phyloP scores from a whole-genome alignment of 352 stramenopile genomes.

The Saprolegnia diclina region DNA sequence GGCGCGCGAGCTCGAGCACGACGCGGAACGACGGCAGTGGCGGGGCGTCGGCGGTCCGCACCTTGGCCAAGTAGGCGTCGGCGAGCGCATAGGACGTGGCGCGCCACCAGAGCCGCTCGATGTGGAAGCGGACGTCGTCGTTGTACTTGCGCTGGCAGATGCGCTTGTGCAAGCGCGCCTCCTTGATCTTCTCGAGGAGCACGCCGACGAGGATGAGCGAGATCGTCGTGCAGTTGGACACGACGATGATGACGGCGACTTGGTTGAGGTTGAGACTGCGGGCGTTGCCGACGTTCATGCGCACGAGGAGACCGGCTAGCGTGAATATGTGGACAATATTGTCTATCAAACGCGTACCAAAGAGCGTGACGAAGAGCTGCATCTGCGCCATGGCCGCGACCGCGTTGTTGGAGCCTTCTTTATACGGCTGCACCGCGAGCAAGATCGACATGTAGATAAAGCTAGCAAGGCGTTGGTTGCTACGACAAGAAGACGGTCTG shows the following conservation, averaged over 20 bases:
- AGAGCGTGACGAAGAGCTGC: slow-evolving; percentile 72
- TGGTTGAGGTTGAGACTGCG: not conserved
- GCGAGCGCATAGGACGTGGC: slow-evolving; percentile 52
- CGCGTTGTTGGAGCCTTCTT: slow-evolving; percentile 51
- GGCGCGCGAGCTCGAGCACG: slow-evolving; percentile 53
- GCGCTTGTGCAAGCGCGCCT: slow-evolving; percentile 29
- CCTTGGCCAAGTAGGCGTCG: slow-evolving; percentile 49
- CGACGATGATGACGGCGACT: slow-evolving; percentile 47
- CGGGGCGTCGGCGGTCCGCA: slow-evolving; percentile 39
- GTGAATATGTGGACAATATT: not conserved
- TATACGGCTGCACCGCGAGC: slow-evolving; percentile 66
- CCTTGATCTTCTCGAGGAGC: slow-evolving; percentile 44
- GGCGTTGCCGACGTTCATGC: slow-evolving; percentile 24
- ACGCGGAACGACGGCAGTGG: slow-evolving; percentile 36
- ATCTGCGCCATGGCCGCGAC: slow-evolving; percentile 61
- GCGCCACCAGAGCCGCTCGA: slow-evolving; percentile 50
- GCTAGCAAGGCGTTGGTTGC: slow-evolving; percentile 28
- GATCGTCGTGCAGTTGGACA: slow-evolving; percentile 50
- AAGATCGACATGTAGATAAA: slow-evolving; percentile 71
- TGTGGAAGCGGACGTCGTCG: slow-evolving; percentile 39
- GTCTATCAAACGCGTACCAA: slow-evolving; percentile 41
- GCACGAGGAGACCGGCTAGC: slow-evolving; percentile 9
- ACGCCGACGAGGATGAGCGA: slow-evolving; percentile 48
- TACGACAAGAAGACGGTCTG: slow-evolving; percentile 1
- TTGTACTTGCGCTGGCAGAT: slow-evolving; percentile 41